Conservation (phyloP, 768 basidiomycete genomes). For the Rhodosporidiobolus sp. region DNA sequence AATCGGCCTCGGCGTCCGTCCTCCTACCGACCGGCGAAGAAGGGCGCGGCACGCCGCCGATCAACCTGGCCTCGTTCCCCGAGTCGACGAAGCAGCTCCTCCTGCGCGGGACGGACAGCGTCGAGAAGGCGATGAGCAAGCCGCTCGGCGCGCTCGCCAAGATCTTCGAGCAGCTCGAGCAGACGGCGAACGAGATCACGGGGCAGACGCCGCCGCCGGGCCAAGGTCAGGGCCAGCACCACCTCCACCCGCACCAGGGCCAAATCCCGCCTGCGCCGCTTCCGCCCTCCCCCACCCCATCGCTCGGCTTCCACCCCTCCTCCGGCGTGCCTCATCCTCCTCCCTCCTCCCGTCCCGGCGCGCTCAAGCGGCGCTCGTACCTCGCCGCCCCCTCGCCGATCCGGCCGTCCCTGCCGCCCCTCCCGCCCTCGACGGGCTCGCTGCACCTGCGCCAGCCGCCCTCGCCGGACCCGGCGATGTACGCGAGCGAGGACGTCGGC, state of each 20-base stretch:
- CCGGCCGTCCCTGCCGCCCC: background rate
- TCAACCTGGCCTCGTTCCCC: slow-evolving; percentile 15
- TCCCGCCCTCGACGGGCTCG: slow-evolving; percentile 11
- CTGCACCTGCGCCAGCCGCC: background rate
- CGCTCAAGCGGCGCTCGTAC: slow-evolving; percentile 8
- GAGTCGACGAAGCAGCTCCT: slow-evolving; percentile 27
- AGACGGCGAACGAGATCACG: slow-evolving; percentile 23
- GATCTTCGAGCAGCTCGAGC: slow-evolving; percentile 43
- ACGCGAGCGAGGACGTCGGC: background rate
- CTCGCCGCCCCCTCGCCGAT: background rate
- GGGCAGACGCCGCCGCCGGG: slow-evolving; percentile 1
- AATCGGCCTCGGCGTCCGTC: slow-evolving; percentile 19
- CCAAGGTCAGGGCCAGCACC: too few species aligned
- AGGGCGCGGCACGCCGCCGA: background rate
- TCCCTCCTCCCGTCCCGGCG: background rate
- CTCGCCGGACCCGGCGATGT: slow-evolving; percentile 18
- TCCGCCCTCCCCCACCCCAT: background rate
- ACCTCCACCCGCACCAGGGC: background rate
- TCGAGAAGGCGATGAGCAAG: slow-evolving; percentile 42
- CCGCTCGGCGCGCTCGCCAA: slow-evolving; percentile 46
- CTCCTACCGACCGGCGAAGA: background rate
- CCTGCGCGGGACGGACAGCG: slow-evolving; percentile 36
- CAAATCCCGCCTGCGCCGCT: slow-evolving; percentile 3
- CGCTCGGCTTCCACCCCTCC: background rate
- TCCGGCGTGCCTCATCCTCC: background rate